A percentile compares a stretch with the other conserved stretches of the same genome.
These are phyloP conservation scores for Nigrospora sphaerica DNA, from an alignment of 2,329 filamentous ascomycete species.

Conservation along the genomic window DNA sequence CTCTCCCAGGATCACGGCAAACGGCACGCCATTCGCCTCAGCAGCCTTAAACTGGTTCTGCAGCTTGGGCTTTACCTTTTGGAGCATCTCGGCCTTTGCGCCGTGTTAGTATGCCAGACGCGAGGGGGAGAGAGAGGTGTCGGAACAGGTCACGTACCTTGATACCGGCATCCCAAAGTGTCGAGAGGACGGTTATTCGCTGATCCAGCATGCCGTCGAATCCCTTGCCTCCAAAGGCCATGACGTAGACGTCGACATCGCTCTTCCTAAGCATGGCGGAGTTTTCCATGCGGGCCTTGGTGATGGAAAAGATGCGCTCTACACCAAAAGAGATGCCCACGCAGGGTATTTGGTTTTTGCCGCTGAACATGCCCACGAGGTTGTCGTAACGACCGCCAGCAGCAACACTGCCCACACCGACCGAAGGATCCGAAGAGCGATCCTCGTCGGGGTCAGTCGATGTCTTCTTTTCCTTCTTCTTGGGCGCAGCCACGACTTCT, in stretches of 20 bases:
- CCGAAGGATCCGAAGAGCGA: constrained; percentile 60
- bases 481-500: constrained; percentile 16
- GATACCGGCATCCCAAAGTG: constrained; percentile 80
- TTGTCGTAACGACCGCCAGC: constrained; percentile 73
- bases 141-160: constrained; percentile 46
- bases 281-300: constrained; percentile 55
- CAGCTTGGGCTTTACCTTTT: constrained; percentile 87
- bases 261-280: constrained; percentile 52
- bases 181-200: constrained; percentile 71
- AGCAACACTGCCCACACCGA: constrained; percentile 69
- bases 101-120: constrained; percentile 11
- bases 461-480: constrained; percentile 34
- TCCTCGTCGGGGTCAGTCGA: constrained; percentile 43
- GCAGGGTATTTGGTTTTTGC: constrained; percentile 65
- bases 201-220: constrained; percentile 76
- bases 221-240: constrained; percentile 86
- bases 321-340: constrained; percentile 76
- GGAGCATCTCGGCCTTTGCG: constrained; percentile 70
- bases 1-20: constrained; percentile 84
- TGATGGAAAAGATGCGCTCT: constrained; percentile 73
- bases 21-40: constrained; percentile 70
- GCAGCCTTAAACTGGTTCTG: constrained; percentile 87
- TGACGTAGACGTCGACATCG: constrained; percentile 86
- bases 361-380: constrained; percentile 70
- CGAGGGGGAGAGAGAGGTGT: too few species aligned